Evolutionary conservation across 768 basidiomycete genomes (phyloP), one percentile per base, ranked within the genome.

Genomic region (Amanita rimosa): DNA sequence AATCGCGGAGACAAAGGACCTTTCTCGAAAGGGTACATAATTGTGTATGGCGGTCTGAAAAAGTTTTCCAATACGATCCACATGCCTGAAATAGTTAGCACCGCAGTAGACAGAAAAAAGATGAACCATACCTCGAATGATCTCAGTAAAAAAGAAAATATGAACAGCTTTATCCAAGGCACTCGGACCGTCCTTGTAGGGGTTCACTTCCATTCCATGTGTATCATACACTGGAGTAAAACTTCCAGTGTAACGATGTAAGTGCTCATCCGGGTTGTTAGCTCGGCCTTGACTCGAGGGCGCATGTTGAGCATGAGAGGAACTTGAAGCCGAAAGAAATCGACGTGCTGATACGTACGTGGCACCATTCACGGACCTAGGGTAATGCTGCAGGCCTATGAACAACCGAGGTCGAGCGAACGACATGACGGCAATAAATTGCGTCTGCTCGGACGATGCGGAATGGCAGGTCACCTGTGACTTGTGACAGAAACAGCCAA

Each of bases 61-160:
- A 89, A 84, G 59, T 91, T 82, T 66, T 91, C 89, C 51, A 89
- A 49, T 24, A 98, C 94, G 60, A 99, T 84, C 90, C 94, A 96
- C 91, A 97, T 94, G 59, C 95, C 95, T 98, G 57, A 5, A 36
- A 42, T 31, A 44, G 55, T 54, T 40, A 60, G 55, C 29, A 58
- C 43, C 47, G 50, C 41, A 45, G 27, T 14, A 16, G 40, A 29
- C 44, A 6, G 7, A 11, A 29, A 33, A 19, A 10, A 5, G 33
- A 36, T 8, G 43, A 10, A 44, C 9, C 44, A 16, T 58, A 92
- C 95, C 95, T 76, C 95, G 74, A 61, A 95, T 69, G 58, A 99
- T 96, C 69, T 99, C 96, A 51, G 95, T 97, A 64, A 99, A 92
- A 79, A 99, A 98, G 77, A 98, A 98, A 43, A 96, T 62, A 64